phyloP scores from a whole-genome alignment of 23 red algal genomes.

The Gracilaria domingensis region DNA sequence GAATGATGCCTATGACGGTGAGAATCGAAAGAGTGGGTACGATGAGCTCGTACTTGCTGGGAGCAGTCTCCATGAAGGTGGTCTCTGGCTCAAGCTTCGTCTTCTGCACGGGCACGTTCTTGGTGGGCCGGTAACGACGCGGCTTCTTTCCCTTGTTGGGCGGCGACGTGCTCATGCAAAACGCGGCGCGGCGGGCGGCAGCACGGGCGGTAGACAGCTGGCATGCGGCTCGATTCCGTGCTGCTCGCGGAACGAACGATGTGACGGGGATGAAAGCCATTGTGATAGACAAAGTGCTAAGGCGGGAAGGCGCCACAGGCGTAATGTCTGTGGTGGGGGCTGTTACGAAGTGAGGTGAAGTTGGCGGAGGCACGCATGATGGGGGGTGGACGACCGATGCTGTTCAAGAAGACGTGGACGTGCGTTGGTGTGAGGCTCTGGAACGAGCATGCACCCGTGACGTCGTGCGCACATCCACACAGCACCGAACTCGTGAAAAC shows the following conservation, averaged over 20 bases:
- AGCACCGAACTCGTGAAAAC: neutral
- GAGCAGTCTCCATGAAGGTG: conserved; percentile 82
- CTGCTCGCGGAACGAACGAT: conserved; percentile 11
- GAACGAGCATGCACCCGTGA: neutral
- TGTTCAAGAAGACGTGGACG: neutral
- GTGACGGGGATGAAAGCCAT: conserved; percentile 30
- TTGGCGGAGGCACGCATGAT: neutral
- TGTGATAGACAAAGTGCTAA: neutral
- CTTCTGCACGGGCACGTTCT: conserved; percentile 39
- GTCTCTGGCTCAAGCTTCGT: conserved; percentile 85
- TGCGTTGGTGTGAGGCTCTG: neutral
- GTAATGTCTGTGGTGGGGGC: neutral
- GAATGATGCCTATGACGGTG: conserved; percentile 98
- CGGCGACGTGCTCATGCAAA: conserved; percentile 20
- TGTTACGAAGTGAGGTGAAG: neutral
- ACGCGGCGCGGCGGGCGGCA: neutral
- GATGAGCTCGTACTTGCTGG: conserved; percentile 86
- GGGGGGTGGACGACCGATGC: neutral
- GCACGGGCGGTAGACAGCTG: neutral
- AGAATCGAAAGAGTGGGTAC: conserved; percentile 90
- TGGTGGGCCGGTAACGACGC: conserved; percentile 52
- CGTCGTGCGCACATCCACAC: neutral
- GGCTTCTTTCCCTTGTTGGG: conserved; percentile 38
- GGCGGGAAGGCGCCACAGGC: neutral
- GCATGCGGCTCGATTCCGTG: neutral